Evolutionary conservation across 2,329 filamentous ascomycete species (phyloP).

Genomic region (Paecilomyces sp.): DNA sequence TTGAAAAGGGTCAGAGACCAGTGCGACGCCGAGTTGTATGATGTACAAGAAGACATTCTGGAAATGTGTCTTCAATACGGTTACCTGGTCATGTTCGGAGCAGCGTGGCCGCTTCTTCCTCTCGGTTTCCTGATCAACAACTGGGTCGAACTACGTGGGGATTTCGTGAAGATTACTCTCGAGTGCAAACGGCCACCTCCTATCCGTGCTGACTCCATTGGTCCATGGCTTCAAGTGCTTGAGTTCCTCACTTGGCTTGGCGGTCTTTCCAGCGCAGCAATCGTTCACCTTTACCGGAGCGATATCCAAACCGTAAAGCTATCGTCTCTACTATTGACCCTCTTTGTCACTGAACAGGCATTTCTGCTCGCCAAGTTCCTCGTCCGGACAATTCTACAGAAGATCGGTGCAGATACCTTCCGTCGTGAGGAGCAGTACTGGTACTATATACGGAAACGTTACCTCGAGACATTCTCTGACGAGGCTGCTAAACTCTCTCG

Average conservation of each 20-base stretch:
- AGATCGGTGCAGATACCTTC: conserved; percentile 73
- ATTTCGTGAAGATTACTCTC: conserved; percentile 88
- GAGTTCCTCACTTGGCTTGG: conserved; percentile 92
- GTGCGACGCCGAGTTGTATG: conserved; percentile 73
- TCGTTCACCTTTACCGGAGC: conserved; percentile 79
- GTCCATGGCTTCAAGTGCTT: conserved; percentile 80
- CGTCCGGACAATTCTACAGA: conserved; percentile 64
- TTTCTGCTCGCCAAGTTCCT: conserved; percentile 67
- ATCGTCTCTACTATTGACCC: conserved; percentile 69
- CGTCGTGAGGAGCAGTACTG: conserved; percentile 75
- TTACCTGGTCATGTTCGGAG: conserved; percentile 84
- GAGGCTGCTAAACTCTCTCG: conserved; percentile 1
- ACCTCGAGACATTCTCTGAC: conserved; percentile 48
- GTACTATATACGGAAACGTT: conserved; percentile 68
- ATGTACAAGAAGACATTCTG: conserved; percentile 85
- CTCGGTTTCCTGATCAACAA: conserved; percentile 89
- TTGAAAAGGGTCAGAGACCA: conserved; percentile 75
- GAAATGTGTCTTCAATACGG: conserved; percentile 91
- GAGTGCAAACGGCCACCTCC: conserved; percentile 86
- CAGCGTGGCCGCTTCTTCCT: conserved; percentile 89
- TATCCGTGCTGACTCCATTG: conserved; percentile 86
- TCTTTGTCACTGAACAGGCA: conserved; percentile 77
- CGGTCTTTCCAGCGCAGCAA: conserved; percentile 75
- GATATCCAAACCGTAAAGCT: conserved; percentile 43
- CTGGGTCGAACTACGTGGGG: conserved; percentile 89